Conservation (phyloP, 2,329 filamentous ascomycete species). For the Trichoderma atroviride region DNA sequence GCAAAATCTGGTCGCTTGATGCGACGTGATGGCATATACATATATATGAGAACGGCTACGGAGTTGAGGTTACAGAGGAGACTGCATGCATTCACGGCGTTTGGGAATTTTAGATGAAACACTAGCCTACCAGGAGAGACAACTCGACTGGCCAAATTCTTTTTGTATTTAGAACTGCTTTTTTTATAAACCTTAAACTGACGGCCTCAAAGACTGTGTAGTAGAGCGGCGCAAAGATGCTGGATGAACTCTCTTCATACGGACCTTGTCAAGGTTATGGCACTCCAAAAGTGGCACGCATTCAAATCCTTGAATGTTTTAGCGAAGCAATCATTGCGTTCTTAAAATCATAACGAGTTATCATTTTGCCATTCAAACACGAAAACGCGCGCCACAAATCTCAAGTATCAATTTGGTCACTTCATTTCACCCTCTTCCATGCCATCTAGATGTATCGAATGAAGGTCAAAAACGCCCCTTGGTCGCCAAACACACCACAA, state of each 20-base stretch:
- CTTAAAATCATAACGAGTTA: background rate
- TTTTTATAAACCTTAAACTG: background rate
- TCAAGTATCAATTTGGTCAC: constrained; percentile 12
- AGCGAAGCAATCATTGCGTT: background rate
- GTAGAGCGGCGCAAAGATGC: background rate
- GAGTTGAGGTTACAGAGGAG: background rate
- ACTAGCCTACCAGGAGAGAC: background rate
- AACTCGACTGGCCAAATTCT: background rate
- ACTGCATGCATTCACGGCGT: constrained; percentile 20
- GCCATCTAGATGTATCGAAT: constrained; percentile 19
- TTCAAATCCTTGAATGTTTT: background rate
- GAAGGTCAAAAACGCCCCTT: constrained; percentile 20
- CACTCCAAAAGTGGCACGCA: background rate
- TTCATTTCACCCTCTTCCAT: background rate
- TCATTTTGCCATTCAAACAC: background rate
- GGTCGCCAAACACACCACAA: background rate
- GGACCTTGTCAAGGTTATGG: background rate
- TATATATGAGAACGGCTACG: background rate
- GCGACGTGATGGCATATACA: background rate
- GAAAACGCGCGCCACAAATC: background rate
- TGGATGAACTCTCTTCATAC: background rate
- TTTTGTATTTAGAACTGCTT: background rate
- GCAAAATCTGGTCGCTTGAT: background rate
- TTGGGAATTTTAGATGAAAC: constrained; percentile 11
- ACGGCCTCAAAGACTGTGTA: background rate